Percentiles rank a stretch among this genome's conserved stretches.
Conservation (phyloP, 2,329 filamentous ascomycete species). For the Exophiala xenobiotica region DNA sequence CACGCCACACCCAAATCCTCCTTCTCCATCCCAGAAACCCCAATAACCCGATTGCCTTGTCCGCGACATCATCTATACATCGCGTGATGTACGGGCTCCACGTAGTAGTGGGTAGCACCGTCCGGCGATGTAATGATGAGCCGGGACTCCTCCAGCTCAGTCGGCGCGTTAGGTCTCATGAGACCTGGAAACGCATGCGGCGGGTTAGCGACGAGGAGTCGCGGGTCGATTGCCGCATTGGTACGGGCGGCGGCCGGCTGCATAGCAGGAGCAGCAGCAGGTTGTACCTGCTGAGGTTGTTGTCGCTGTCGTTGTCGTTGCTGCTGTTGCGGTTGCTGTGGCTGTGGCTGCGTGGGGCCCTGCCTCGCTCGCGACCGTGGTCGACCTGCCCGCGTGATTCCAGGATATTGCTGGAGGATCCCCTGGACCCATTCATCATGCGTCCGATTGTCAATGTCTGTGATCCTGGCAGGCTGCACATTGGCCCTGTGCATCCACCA, state of each 20-base stretch:
- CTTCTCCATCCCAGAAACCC: too few species aligned
- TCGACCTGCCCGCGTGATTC: not conserved
- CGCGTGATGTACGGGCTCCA: not conserved
- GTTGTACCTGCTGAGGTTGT: not conserved
- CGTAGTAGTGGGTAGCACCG: not conserved
- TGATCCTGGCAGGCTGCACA: not conserved
- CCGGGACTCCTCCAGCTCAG: not conserved
- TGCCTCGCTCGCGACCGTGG: too few species aligned
- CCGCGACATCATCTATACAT: not conserved
- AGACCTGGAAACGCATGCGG: not conserved
- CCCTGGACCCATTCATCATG: slow-evolving; percentile 13
- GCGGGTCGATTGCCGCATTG: not conserved
- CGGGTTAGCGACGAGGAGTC: not conserved
- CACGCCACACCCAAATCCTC: too few species aligned
- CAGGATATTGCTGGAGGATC: slow-evolving; percentile 1
- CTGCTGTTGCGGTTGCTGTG: not conserved
- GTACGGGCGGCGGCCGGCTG: not conserved
- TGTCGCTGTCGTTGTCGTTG: not conserved
- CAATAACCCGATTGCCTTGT: too few species aligned
- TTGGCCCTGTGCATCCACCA: slow-evolving; percentile 10
- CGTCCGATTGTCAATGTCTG: slow-evolving; percentile 11
- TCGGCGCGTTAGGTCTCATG: not conserved
- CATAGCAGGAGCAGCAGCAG: not conserved
- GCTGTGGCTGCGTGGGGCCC: not conserved
- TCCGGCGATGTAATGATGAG: not conserved